Conservation (phyloP, 1,284 basidiomycete species). For the Takashimella tepidaria region DNA sequence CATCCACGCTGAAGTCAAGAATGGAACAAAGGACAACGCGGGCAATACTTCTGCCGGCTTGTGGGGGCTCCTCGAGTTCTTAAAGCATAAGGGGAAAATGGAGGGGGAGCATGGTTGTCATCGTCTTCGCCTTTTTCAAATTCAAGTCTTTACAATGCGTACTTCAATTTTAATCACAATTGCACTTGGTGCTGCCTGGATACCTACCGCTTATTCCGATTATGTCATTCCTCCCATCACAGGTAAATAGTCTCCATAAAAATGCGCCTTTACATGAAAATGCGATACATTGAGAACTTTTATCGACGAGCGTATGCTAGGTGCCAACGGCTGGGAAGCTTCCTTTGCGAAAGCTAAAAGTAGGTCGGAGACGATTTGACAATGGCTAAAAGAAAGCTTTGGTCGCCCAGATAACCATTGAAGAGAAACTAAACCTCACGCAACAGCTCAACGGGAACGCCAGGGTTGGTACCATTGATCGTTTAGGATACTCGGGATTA, state of each 20-base stretch:
- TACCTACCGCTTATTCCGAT: neutral
- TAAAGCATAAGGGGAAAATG: too few species aligned
- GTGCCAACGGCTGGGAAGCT: constrained; percentile 7
- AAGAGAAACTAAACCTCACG: constrained; percentile 22
- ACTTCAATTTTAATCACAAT: neutral
- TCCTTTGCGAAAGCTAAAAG: constrained; percentile 9
- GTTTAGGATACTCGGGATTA: constrained; percentile 12
- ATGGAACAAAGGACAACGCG: too few species aligned
- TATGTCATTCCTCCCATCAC: neutral
- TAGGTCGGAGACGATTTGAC: neutral
- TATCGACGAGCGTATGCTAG: too few species aligned
- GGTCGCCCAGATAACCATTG: constrained; percentile 19
- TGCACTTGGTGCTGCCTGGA: neutral
- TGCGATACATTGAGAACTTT: too few species aligned
- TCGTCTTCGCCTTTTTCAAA: too few species aligned
- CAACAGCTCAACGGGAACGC: constrained; percentile 10
- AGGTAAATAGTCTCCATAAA: too few species aligned
- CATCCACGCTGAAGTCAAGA: too few species aligned
- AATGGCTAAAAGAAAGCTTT: constrained; percentile 2
- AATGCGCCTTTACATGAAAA: too few species aligned
- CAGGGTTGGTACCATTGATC: constrained; percentile 9
- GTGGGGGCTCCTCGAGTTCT: too few species aligned
- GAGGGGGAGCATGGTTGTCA: too few species aligned
- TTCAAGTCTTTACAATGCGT: too few species aligned
- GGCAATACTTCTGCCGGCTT: too few species aligned